Evolutionary conservation across 495 filamentous ascomycete genomes (phyloP), one percentile per base, ranked within the genome.

Genomic region (Penicillium arizonense): DNA sequence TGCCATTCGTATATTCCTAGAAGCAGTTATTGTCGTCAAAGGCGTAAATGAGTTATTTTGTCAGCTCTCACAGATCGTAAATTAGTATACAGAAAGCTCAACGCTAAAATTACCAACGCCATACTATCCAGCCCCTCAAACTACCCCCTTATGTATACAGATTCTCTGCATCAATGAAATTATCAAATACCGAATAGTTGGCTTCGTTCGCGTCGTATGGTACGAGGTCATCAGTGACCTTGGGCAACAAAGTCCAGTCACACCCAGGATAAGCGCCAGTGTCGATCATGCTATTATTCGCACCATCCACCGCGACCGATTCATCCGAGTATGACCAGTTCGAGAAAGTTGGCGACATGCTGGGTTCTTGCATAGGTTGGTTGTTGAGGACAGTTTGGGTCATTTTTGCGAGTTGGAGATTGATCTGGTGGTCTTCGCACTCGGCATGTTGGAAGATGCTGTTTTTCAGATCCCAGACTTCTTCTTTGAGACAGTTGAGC

Each of bases 391-490:
- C 38, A 2, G 26, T 46, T 14, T 62, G 44, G 16, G 52, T 57
- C 53, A 62, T 62, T 5, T 12, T 51, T 0, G 53, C 59, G 1
- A 65, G 51, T 12, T 65, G 43, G 11, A 37, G 26, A 44, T 65
- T 54, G 56, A 65, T 63, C 13, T 48, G 42, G 3, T 47, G 51
- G 28, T 65, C 55, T 16, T 60, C 48, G 39, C 62, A 65, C 14
- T 47, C 23, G 11, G 56, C 59, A 23, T 65, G 62, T 16, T 59
- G 56, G 33, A 65, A 65, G 2, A 65, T 51, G 18, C 28, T 40
- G 24, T 65, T 65, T 42, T 65, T 65, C 3, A 65, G 38, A 1
- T 46, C 48, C 62, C 56, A 65, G 26, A 63, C 26, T 41, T 65
- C 53, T 33, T 65, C 59, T 18, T 52, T 47, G 12, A 65, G 52